A percentile compares a stretch with the other conserved stretches of the same genome.
phyloP scores from a whole-genome alignment of 306 rosid species.

The Fragaria nilgerrensis region DNA sequence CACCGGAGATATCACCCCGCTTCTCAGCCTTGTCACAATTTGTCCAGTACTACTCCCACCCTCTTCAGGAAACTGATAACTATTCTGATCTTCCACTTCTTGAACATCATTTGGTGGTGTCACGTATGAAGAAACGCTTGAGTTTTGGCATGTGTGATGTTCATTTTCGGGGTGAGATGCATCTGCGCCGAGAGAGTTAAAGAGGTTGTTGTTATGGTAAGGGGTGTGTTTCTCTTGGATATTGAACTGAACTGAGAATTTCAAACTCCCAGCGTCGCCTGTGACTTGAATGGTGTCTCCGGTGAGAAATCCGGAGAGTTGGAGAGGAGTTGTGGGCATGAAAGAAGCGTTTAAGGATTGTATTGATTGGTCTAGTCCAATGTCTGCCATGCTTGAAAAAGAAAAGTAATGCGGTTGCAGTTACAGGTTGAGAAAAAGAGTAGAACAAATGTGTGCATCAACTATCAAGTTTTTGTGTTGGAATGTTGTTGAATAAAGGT shows the following conservation, averaged over 20 bases:
- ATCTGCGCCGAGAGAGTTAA: conserved; percentile 9
- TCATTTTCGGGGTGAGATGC: not conserved
- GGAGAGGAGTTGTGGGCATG: conserved; percentile 23
- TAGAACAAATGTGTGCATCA: too few species aligned
- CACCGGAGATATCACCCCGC: conserved; percentile 25
- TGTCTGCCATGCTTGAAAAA: conserved; percentile 14
- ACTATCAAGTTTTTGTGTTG: too few species aligned
- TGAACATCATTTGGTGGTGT: conserved; percentile 22
- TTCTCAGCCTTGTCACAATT: conserved; percentile 26
- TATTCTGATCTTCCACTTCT: not conserved
- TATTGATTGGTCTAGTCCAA: not conserved
- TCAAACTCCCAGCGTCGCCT: conserved; percentile 23
- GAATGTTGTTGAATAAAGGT: not conserved
- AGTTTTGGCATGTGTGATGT: not conserved
- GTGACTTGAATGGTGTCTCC: conserved; percentile 30
- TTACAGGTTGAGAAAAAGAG: not conserved
- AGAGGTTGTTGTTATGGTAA: not conserved
- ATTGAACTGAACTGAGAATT: conserved; percentile 25
- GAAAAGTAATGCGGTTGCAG: not conserved
- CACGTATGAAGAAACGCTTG: conserved; percentile 13
- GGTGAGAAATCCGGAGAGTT: conserved; percentile 30
- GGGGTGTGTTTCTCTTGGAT: conserved; percentile 10
- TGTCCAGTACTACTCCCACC: not conserved
- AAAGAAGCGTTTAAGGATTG: not conserved
- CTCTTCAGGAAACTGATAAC: not conserved